phyloP scores from a whole-genome alignment of 2,329 filamentous ascomycete species.

The Grosmannia huntii region DNA sequence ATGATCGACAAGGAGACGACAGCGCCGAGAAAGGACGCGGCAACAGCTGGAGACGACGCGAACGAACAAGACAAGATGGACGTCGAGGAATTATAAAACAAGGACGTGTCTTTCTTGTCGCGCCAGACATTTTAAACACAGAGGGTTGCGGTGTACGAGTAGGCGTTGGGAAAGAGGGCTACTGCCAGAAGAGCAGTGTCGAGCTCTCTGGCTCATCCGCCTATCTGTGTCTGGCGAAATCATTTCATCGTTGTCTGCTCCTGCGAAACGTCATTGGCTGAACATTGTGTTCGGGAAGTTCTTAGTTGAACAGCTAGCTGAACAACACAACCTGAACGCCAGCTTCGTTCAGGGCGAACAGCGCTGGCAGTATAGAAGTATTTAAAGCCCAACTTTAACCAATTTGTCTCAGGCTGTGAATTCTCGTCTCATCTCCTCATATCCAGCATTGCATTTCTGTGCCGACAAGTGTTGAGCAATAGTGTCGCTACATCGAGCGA shows the following conservation, averaged over 20 bases:
- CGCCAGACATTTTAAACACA: not conserved
- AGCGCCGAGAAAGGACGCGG: conserved; percentile 57
- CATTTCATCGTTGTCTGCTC: not conserved
- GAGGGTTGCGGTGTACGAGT: conserved; percentile 13
- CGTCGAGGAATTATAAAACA: conserved; percentile 40
- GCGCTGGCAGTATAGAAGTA: not conserved
- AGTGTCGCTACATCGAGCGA: not conserved
- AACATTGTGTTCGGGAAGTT: not conserved
- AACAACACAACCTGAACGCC: not conserved
- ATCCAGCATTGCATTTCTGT: not conserved
- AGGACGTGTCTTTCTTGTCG: not conserved
- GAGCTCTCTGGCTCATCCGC: not conserved
- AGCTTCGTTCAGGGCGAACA: not conserved
- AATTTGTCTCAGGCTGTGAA: too few relatives aligned
- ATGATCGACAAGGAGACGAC: conserved; percentile 99
- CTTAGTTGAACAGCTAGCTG: not conserved
- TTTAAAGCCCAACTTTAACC: too few relatives aligned
- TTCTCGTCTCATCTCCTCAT: not conserved
- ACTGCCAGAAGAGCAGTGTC: not conserved
- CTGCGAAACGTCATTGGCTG: not conserved
- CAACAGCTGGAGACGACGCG: conserved; percentile 27
- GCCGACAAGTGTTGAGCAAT: not conserved
- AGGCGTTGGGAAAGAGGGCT: conserved; percentile 13
- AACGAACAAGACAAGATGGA: conserved; percentile 55
- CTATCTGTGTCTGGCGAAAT: not conserved